These are phyloP conservation scores for Fimicolochytrium jonesii DNA, from an alignment of 192 early-diverging fungal species.

Conservation along the genomic window DNA sequence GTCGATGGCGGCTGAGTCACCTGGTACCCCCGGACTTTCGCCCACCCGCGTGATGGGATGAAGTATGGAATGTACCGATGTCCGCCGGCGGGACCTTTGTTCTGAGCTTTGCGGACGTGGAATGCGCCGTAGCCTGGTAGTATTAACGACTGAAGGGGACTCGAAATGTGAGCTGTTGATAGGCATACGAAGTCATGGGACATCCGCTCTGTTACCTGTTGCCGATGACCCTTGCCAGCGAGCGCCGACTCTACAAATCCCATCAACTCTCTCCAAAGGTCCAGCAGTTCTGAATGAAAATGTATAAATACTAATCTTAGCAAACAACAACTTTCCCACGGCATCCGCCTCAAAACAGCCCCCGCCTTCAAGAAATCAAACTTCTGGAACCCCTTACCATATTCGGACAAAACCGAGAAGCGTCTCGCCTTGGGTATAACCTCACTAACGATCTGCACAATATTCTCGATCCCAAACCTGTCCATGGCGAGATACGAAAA, in stretches of 20 bases:
- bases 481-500: too few species aligned
- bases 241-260: constrained; percentile 25
- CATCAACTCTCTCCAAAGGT: constrained; percentile 34
- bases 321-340: too few species aligned
- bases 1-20: neutral
- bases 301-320: too few species aligned
- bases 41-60: constrained; percentile 38
- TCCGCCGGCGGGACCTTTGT: neutral
- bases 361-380: too few species aligned
- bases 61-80: constrained; percentile 28
- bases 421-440: constrained; percentile 35
- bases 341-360: too few species aligned
- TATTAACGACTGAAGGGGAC: constrained; percentile 28
- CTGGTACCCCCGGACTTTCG: constrained; percentile 39
- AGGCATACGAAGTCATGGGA: neutral
- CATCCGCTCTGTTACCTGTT: constrained; percentile 23
- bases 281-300: constrained; percentile 25
- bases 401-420: constrained; percentile 34
- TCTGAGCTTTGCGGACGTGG: constrained; percentile 18
- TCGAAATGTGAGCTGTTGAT: neutral
- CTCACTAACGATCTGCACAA: constrained; percentile 34
- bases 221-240: neutral
- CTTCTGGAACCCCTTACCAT: too few species aligned
- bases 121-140: constrained; percentile 43
- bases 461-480: constrained; percentile 31